Evolutionary conservation across 2,329 filamentous ascomycete genomes (phyloP).

Genomic region (Sclerotinia minor): DNA sequence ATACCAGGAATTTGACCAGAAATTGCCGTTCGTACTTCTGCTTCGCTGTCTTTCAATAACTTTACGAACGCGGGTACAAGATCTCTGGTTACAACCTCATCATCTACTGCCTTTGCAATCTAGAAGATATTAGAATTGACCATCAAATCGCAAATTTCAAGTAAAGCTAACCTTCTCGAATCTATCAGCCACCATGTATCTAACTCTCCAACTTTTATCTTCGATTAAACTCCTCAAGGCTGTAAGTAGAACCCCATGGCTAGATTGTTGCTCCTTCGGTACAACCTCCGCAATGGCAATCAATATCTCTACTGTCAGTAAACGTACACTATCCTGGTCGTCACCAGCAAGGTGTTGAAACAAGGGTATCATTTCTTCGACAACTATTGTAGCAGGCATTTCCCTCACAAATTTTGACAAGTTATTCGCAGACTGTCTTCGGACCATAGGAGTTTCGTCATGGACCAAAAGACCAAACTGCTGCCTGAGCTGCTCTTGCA

Average conservation of each 20-base stretch:
- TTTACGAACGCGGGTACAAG: slow-evolving; percentile 97
- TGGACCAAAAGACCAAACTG: slow-evolving; percentile 93
- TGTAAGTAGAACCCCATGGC: slow-evolving; percentile 88
- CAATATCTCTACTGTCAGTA: slow-evolving; percentile 93
- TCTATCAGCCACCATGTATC: slow-evolving; percentile 98
- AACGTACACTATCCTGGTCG: slow-evolving; percentile 94
- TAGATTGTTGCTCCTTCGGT: slow-evolving; percentile 96
- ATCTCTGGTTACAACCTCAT: slow-evolving; percentile 91
- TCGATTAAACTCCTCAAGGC: slow-evolving; percentile 92
- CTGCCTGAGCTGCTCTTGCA: slow-evolving; percentile 87
- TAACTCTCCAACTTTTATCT: slow-evolving; percentile 98
- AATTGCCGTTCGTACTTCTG: slow-evolving; percentile 94
- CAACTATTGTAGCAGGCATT: slow-evolving; percentile 86
- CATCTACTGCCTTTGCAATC: slow-evolving; percentile 98
- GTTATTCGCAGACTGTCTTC: slow-evolving; percentile 94
- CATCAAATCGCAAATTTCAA: neutral
- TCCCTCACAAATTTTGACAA: slow-evolving; percentile 97
- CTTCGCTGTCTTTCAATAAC: slow-evolving; percentile 95
- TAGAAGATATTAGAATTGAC: slow-evolving; percentile 44
- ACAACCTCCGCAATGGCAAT: slow-evolving; percentile 96
- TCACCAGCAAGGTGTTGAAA: slow-evolving; percentile 96
- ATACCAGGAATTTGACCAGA: slow-evolving; percentile 90
- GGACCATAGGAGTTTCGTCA: slow-evolving; percentile 98
- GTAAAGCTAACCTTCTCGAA: slow-evolving; percentile 78
- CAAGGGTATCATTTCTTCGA: slow-evolving; percentile 98